These are phyloP conservation scores for Albizia julibrissin DNA, from an alignment of 306 rosid genomes.

Conservation along the genomic window DNA sequence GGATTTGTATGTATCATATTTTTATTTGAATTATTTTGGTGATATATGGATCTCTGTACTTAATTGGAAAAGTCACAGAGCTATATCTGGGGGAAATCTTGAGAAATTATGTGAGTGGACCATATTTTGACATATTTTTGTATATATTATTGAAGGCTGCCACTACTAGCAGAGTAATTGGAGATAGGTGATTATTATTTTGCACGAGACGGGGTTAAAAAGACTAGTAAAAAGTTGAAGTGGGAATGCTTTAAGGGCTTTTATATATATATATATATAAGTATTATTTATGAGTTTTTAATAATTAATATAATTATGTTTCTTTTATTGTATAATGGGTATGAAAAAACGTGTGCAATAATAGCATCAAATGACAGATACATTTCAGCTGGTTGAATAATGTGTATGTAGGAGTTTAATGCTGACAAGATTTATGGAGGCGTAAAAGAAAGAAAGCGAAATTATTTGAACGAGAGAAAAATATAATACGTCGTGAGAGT, in stretches of 20 bases:
- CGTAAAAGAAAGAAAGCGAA: slow-evolving; percentile 19
- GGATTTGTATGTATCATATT: not conserved
- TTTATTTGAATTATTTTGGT: not conserved
- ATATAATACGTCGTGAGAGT: not conserved
- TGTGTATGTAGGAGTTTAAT: slow-evolving; percentile 16
- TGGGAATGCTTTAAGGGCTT: slow-evolving; percentile 38
- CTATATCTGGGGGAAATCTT: slow-evolving; percentile 35
- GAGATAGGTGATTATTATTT: slow-evolving; percentile 15
- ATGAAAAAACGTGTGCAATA: not conserved
- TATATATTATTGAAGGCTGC: slow-evolving; percentile 14
- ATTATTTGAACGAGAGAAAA: slow-evolving; percentile 30
- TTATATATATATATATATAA: too few species aligned
- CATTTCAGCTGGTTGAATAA: not conserved
- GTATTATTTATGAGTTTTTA: not conserved
- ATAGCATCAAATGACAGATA: not conserved
- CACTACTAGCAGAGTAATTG: slow-evolving; percentile 22
- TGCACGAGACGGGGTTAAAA: slow-evolving; percentile 11
- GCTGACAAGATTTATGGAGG: slow-evolving; percentile 19
- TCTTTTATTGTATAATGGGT: not conserved
- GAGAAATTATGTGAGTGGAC: slow-evolving; percentile 30
- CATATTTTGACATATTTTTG: not conserved
- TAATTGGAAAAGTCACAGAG: slow-evolving; percentile 22
- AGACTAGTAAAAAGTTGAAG: slow-evolving; percentile 15
- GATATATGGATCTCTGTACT: not conserved
- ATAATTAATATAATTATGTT: not conserved